phyloP scores from a whole-genome alignment of 257 asterid species.

The Echium plantagineum region DNA sequence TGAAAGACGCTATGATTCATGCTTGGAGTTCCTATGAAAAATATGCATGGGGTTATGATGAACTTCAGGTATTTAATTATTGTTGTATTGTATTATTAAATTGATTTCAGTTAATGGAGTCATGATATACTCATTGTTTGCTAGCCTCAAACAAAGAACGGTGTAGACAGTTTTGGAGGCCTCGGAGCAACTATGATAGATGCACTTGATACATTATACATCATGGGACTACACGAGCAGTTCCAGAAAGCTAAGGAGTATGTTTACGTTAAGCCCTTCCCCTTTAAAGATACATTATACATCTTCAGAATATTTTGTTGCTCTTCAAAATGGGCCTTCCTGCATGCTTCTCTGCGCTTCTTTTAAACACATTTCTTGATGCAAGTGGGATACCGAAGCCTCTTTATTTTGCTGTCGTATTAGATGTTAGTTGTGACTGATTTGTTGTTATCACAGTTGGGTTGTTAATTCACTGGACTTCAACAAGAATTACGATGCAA shows the following conservation, averaged over 20 bases:
- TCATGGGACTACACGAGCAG: conserved; percentile 95
- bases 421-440: neutral
- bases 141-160: conserved; percentile 84
- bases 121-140: conserved; percentile 3
- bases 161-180: conserved; percentile 97
- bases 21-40: conserved; percentile 97
- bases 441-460: conserved; percentile 60
- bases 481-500: conserved; percentile 92
- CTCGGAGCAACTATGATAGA: conserved; percentile 97
- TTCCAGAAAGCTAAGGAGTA: conserved; percentile 90
- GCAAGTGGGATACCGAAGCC: too few species aligned
- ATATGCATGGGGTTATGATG: conserved; percentile 99
- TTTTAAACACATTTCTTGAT: too few species aligned
- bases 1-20: conserved; percentile 88
- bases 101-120: too few species aligned
- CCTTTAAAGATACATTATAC: neutral
- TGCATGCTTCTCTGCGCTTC: too few species aligned
- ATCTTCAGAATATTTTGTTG: too few species aligned
- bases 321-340: too few species aligned
- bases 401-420: too few species aligned
- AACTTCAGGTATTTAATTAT: conserved; percentile 56
- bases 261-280: conserved; percentile 17
- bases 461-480: conserved; percentile 85
- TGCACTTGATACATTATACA: conserved; percentile 87
- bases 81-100: too few species aligned